Evolutionary conservation across 2,329 filamentous ascomycete genomes (phyloP).

Genomic region (Epichloe hybrida): DNA sequence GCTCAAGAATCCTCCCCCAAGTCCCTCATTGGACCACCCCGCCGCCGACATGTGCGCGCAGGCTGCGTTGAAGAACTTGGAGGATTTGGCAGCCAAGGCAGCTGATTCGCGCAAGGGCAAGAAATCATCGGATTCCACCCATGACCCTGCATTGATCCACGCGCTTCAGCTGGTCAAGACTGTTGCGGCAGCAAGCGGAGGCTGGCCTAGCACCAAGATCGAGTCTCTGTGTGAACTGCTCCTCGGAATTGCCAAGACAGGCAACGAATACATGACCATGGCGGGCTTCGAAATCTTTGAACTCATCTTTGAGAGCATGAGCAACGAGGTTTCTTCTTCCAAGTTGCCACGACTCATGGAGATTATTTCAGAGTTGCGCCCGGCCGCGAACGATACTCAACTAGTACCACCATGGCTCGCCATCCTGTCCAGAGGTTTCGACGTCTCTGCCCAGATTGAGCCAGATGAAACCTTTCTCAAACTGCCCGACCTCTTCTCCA

Average conservation of each 20-base stretch:
- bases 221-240: slow-evolving; percentile 82
- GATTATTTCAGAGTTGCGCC: slow-evolving; percentile 82
- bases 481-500: slow-evolving; percentile 68
- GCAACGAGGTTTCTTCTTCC: slow-evolving; percentile 70
- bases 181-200: slow-evolving; percentile 71
- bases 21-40: slow-evolving; percentile 84
- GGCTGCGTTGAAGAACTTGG: slow-evolving; percentile 68
- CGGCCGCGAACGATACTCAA: slow-evolving; percentile 85
- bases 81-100: slow-evolving; percentile 55
- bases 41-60: slow-evolving; percentile 94
- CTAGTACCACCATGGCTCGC: slow-evolving; percentile 94
- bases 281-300: slow-evolving; percentile 95
- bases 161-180: slow-evolving; percentile 86
- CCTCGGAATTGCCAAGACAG: slow-evolving; percentile 75
- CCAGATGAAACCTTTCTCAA: slow-evolving; percentile 87
- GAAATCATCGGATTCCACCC: slow-evolving; percentile 47
- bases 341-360: slow-evolving; percentile 84
- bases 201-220: slow-evolving; percentile 94
- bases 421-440: slow-evolving; percentile 85
- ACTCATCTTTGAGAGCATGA: slow-evolving; percentile 87
- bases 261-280: slow-evolving; percentile 93
- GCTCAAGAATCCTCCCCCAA: slow-evolving; percentile 79
- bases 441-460: slow-evolving; percentile 78
- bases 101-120: slow-evolving; percentile 45
- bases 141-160: slow-evolving; percentile 81